Base-by-base conservation (phyloP, 2,329 filamentous ascomycete genomes). In the Microcyclosporella mali region DNA sequence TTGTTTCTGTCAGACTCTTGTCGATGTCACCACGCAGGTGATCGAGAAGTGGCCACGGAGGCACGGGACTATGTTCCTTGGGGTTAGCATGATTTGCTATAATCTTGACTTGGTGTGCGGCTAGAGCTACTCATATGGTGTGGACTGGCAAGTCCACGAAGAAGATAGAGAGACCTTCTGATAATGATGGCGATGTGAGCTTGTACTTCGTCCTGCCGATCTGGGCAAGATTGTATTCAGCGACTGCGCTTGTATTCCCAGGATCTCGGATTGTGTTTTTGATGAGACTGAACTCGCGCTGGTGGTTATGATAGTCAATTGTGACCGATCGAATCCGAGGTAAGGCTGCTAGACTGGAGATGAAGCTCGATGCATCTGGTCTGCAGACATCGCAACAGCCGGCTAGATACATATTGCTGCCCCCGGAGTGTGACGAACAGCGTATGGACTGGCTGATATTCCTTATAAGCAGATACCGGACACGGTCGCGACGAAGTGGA, bases 361-460 rank as follows among this genome's bases (percentile, higher is more conserved):
- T 34, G 27, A 50, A 52, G 10, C 50, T 47, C 4, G 36, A 30
- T 6, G 47, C 50, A n/a, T 42, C 36, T 2, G 50, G 50, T 14
- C 46, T 41, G 31, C 50, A 52, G 3, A 50, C 42, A 21, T 45
- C 41, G 21, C 50, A 52, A 31, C 50, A 52, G 25, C 50, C 50
- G 4, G 42, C 44, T 3, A 50, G 35, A 11, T 43, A 43, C 37
- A 52, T 43, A 19, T 46, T 37, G 25, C 47, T 48, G 3, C 50
- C 47, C 9, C 50, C 47, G 1, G 47, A 50, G 15, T 43, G 47
- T 2, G 47, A 50, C 18, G 47, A 50, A 30, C 50, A 52, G 40
- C 41, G 45, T 36, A 52, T 52, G 9, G 47, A 50, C n/a, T 47
- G 47, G 31, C 41, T 41, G 40, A 50, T 50, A 27, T 46, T 47